Conservation (phyloP, 352 stramenopile genomes). For the Ophiocytium majus region DNA sequence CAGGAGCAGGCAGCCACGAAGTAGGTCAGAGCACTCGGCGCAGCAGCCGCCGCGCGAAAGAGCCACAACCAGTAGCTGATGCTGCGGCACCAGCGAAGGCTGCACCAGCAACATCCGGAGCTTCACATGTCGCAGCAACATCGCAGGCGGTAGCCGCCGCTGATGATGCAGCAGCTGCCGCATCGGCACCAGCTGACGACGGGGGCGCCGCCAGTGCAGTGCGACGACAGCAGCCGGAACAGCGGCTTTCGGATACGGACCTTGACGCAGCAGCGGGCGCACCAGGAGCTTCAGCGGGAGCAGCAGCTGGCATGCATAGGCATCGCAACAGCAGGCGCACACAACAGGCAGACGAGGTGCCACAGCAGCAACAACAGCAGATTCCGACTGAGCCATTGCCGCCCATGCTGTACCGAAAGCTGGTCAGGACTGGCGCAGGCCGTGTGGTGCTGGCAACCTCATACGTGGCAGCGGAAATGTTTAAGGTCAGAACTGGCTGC, state of each 20-base stretch:
- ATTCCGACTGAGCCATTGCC: neutral
- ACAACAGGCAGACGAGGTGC: neutral
- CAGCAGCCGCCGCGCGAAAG: too few species aligned
- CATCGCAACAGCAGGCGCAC: neutral
- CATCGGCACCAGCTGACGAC: too few species aligned
- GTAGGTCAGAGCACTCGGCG: too few species aligned
- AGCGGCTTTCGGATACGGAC: neutral
- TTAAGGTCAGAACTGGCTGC: neutral
- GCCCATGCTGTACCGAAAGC: neutral
- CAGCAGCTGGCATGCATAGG: neutral
- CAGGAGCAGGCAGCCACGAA: neutral
- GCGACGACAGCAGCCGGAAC: neutral
- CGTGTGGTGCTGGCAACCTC: neutral
- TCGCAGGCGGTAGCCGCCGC: neutral
- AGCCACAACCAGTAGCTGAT: neutral
- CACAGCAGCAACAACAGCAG: neutral
- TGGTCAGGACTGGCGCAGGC: neutral
- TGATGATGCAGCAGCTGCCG: neutral
- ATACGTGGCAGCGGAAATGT: conserved; percentile 6
- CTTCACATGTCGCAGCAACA: neutral
- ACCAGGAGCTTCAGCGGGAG: neutral
- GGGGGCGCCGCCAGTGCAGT: too few species aligned
- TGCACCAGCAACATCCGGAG: neutral
- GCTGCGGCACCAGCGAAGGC: neutral
- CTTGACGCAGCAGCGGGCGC: neutral